Base-by-base conservation (phyloP, 2,329 filamentous ascomycete species). In the Coniochaeta sp. region DNA sequence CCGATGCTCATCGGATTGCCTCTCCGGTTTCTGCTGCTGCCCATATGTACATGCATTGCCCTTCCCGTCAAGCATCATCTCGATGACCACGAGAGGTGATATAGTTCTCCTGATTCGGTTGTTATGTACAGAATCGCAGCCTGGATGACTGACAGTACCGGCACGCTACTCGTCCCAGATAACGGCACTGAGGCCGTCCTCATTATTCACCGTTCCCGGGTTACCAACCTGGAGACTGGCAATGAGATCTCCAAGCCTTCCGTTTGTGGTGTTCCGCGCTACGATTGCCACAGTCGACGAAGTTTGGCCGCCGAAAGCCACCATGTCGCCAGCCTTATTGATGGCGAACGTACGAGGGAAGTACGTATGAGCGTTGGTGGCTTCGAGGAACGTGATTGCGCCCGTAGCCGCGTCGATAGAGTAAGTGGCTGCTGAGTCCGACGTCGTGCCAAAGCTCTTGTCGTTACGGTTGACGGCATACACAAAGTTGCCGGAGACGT, bases 271-370 rank as follows among this genome's bases (percentile, higher is more conserved):
- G 63, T 87, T 75, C 10, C 85, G 67, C 53, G 66, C 63, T 24
- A 85, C 69, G 30, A 88, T 74, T 2, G 75, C 78, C 1, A 88
- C 78, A 20, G 74, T 79, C 13, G 76, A 73, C 35, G 75, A 79
- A 2, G 75, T 74, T 67, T 87, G 83, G 22, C 85, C 76, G 0
- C 78, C 85, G 33, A 88, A 75, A 0, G 83, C 84, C 1, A 87
- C 73, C 54, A 84, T 58, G 42, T 75, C 71, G 0, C 84, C 84
- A 0, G 74, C 74, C 33, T 71, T 72, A 60, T 85, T 86, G 51
- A 86, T 69, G 20, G 72, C 71, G 61, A 87, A 84, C 1, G 83
- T 83, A 1, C 85, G 72, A 0, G 85, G 85, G 57, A 77, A 82
- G 52, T 68, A 74, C 0, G 83, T 79, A 54, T 79, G 77, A 1